Conservation (phyloP, 768 basidiomycete genomes). For the Coprinopsis cinerea region DNA sequence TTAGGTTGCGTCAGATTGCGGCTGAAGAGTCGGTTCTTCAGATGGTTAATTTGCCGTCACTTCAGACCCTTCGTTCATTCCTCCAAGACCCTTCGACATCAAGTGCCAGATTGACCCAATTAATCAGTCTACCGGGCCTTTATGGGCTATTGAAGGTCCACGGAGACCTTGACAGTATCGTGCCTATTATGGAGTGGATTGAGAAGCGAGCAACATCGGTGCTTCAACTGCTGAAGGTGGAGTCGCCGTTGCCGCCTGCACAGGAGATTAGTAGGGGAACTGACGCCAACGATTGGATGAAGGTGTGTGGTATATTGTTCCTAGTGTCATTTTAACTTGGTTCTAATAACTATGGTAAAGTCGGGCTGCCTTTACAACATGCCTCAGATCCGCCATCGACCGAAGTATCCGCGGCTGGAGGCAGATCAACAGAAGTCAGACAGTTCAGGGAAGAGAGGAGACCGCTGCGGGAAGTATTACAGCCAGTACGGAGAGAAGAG, state of each 20-base stretch:
- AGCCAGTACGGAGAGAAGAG: conserved; percentile 14
- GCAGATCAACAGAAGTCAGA: not conserved
- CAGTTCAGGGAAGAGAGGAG: not conserved
- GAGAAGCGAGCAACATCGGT: not conserved
- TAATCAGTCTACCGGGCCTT: not conserved
- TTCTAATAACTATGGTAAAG: not conserved
- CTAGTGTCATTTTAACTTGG: not conserved
- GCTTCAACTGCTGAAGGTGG: not conserved
- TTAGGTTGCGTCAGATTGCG: conserved; percentile 6
- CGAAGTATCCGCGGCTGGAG: not conserved
- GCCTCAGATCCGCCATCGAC: conserved; percentile 1
- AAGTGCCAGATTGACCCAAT: not conserved
- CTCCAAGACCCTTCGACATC: not conserved
- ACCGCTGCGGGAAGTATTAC: conserved; percentile 5
- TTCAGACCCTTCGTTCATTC: conserved; percentile 9
- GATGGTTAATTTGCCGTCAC: conserved; percentile 13
- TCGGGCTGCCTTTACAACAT: conserved; percentile 5
- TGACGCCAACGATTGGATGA: conserved; percentile 8
- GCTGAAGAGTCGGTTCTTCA: conserved; percentile 21
- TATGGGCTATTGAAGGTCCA: not conserved
- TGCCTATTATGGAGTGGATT: not conserved
- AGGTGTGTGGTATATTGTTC: conserved; percentile 6
- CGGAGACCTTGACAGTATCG: not conserved
- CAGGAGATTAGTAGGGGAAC: not conserved
- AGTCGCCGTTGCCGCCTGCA: not conserved